phyloP scores from a whole-genome alignment of 139 green algal genomes.

The Haematococcus sp. region DNA sequence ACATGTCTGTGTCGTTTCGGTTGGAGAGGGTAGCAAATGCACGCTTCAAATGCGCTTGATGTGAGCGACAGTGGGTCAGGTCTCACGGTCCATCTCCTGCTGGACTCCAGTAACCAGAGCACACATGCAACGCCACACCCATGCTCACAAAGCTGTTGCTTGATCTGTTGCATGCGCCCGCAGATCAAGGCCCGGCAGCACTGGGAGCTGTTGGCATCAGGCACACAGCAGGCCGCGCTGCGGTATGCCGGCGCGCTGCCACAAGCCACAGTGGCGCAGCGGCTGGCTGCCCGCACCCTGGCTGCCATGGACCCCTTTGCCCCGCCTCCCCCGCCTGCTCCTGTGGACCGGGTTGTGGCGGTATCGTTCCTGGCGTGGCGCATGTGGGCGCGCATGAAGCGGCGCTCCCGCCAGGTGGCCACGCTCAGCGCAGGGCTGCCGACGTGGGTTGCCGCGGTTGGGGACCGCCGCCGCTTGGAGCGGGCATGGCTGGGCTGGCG shows the following conservation, averaged over 20 bases:
- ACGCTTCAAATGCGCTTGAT: too few relatives aligned
- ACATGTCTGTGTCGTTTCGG: too few relatives aligned
- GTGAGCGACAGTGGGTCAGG: too few relatives aligned
- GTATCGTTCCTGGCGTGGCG: not conserved
- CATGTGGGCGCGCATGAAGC: constrained; percentile 16
- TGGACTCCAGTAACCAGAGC: too few relatives aligned
- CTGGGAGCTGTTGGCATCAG: too few relatives aligned
- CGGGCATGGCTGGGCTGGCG: constrained; percentile 33
- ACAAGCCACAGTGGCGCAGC: not conserved
- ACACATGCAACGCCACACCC: too few relatives aligned
- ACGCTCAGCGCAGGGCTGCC: constrained; percentile 24
- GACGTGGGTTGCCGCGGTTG: constrained; percentile 20
- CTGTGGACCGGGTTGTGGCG: not conserved
- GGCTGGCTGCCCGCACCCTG: not conserved
- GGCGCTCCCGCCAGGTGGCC: constrained; percentile 13
- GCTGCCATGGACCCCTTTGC: not conserved
- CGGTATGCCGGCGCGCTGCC: not conserved
- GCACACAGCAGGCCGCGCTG: not conserved
- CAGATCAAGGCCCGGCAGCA: too few relatives aligned
- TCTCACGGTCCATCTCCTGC: too few relatives aligned
- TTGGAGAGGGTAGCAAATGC: too few relatives aligned
- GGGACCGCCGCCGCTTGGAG: constrained; percentile 32
- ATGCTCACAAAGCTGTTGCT: too few relatives aligned
- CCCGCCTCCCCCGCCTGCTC: not conserved
- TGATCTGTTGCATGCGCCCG: too few relatives aligned